These are phyloP conservation scores for Boletus pseudo-olivaceus DNA, from an alignment of 768 basidiomycete species.

Conservation along the genomic window DNA sequence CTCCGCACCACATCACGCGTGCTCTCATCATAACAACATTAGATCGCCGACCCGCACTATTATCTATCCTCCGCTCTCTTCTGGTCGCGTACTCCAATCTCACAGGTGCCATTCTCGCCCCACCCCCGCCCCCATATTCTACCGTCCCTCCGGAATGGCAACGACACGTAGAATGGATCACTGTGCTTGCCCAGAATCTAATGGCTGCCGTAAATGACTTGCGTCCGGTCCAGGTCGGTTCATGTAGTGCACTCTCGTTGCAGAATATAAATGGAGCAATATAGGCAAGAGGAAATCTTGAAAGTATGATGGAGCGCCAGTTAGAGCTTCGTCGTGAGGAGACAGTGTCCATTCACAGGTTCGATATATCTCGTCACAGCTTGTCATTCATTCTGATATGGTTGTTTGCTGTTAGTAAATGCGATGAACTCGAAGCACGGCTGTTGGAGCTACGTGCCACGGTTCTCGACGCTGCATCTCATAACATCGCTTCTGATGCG, in stretches of 20 bases:
- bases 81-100: conserved; percentile 77
- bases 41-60: conserved; percentile 79
- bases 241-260: neutral
- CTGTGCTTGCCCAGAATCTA: conserved; percentile 76
- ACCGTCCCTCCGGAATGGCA: conserved; percentile 64
- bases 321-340: conserved; percentile 72
- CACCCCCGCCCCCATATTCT: conserved; percentile 51
- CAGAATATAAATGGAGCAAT: neutral
- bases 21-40: conserved; percentile 8
- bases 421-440: conserved; percentile 63
- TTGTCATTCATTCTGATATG: conserved; percentile 7
- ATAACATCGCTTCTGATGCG: neutral
- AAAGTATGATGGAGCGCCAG: conserved; percentile 78
- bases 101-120: conserved; percentile 63
- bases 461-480: conserved; percentile 14
- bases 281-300: conserved; percentile 78
- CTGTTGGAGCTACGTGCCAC: conserved; percentile 49
- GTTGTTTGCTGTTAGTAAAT: conserved; percentile 48
- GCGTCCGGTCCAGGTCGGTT: conserved; percentile 75
- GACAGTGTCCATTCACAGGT: conserved; percentile 68
- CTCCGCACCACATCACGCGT: neutral
- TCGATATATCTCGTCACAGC: conserved; percentile 23
- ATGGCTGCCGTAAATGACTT: conserved; percentile 90
- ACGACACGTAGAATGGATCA: conserved; percentile 76
- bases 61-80: conserved; percentile 69